phyloP scores from a whole-genome alignment of 768 basidiomycete species.

The Lentinula raphanica region DNA sequence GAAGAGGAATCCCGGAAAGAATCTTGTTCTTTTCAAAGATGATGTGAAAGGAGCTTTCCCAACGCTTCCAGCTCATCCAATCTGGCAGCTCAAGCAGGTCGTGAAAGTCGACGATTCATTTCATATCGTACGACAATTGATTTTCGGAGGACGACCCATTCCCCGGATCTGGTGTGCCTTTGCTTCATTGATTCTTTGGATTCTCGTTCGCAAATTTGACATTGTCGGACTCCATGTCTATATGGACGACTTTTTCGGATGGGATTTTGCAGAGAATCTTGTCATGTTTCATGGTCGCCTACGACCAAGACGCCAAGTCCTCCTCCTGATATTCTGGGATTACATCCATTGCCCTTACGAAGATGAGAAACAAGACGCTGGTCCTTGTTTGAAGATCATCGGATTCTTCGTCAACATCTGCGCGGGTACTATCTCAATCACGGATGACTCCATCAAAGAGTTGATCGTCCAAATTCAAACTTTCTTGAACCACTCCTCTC shows the following conservation, averaged over 20 bases:
- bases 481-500: constrained; percentile 10
- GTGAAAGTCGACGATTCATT: constrained; percentile 18
- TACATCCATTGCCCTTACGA: constrained; percentile 19
- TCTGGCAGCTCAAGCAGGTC: constrained; percentile 30
- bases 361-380: constrained; percentile 23
- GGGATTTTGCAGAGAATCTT: constrained; percentile 19
- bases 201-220: constrained; percentile 15
- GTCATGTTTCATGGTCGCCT: constrained; percentile 16
- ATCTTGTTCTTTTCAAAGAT: constrained; percentile 20
- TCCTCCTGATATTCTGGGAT: constrained; percentile 24
- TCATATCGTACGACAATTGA: constrained; percentile 22
- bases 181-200: constrained; percentile 23
- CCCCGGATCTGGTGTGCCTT: constrained; percentile 22
- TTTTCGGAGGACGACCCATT: constrained; percentile 23
- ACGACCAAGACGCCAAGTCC: constrained; percentile 18
- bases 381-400: constrained; percentile 24
- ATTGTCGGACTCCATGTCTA: constrained; percentile 22
- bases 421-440: constrained; percentile 18
- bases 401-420: constrained; percentile 29
- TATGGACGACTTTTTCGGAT: constrained; percentile 25
- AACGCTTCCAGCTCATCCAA: constrained; percentile 24
- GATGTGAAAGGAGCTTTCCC: constrained; percentile 27
- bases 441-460: constrained; percentile 6
- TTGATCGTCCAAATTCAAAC: constrained; percentile 11
- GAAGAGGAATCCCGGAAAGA: background rate